Base-by-base conservation (phyloP, 768 basidiomycete genomes). In the Kwoniella sp. region DNA sequence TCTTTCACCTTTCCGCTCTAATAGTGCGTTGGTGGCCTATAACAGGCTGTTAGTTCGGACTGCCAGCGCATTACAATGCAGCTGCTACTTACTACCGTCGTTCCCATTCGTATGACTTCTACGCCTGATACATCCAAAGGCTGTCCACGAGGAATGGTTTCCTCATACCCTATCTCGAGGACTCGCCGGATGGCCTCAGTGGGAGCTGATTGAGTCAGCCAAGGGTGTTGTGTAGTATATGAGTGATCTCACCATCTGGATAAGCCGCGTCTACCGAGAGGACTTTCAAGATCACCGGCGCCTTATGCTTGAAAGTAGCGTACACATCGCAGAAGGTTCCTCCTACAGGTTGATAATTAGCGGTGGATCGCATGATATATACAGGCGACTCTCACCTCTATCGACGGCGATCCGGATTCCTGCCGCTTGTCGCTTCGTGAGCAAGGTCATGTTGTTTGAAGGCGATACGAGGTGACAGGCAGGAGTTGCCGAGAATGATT, bases 271-370 rank as follows among this genome's bases (percentile, higher is more conserved):
- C 20, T 29, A 62, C 29, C 4, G 38, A 50, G 7, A 51, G 26
- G 13, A 60, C 22, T 8, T 29, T 22, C 22, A 41, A 20, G 64
- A 45, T 25, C 12, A 45, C 58, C 13, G 55, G 89, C 65, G 90
- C 90, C 67, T 52, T 29, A 45, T 63, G 50, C 0, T 47, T 56
- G 54, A 61, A 61, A 31, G 58, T 84, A 86, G 91, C 91, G 79
- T 92, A 88, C 38, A 93, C 86, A 77, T 95, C 93, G 74, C 91
- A 92, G 81, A 94, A 94, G 0, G 93, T 95, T 2, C 92, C 92
- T 26, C 92, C 92, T 60, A 26, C 17, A 57, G 11, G 15, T 48
- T 5, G 31, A 31, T 22, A 31, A 20, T 12, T 29, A 38, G 45
- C 26, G 34, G 25, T 22, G 4, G 34, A 48, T 34, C 26, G 26